These are phyloP conservation scores for Sporobolomyces phaffii DNA, from an alignment of 768 basidiomycete genomes.

Conservation along the genomic window DNA sequence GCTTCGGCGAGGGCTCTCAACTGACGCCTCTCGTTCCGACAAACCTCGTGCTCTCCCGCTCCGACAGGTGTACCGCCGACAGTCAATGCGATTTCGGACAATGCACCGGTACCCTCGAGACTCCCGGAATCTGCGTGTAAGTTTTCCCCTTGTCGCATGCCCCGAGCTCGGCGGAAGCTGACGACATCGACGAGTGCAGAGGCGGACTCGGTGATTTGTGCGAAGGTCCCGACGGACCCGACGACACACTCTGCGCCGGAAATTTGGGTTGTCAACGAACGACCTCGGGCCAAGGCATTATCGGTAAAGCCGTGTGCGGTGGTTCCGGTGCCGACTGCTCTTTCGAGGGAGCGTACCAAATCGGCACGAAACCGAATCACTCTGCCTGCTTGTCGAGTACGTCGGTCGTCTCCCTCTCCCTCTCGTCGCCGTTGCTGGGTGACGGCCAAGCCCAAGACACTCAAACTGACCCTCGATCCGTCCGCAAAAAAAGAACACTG, in stretches of 20 bases:
- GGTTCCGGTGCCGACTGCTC: conserved; percentile 24
- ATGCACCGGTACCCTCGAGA: neutral
- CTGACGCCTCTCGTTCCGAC: no score
- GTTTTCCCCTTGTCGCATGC: neutral
- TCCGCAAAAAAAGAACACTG: no score
- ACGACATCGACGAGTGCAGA: neutral
- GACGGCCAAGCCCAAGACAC: no score
- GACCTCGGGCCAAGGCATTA: neutral
- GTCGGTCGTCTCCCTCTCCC: neutral
- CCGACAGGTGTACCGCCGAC: conserved; percentile 22
- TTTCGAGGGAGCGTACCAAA: conserved; percentile 20
- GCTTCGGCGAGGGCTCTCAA: no score
- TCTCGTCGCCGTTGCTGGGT: neutral
- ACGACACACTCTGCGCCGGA: conserved; percentile 25
- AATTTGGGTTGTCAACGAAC: conserved; percentile 21
- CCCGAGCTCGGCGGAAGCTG: neutral
- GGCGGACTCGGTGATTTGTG: conserved; percentile 28
- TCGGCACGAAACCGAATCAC: conserved; percentile 14
- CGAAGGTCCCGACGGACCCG: conserved; percentile 21
- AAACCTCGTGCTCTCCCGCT: no score
- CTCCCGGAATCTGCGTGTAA: conserved; percentile 10
- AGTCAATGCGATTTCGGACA: conserved; percentile 23
- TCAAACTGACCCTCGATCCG: no score
- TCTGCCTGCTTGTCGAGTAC: conserved; percentile 13
- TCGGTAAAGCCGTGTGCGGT: conserved; percentile 15